Conservation (phyloP, 2,329 filamentous ascomycete species). For the Tolypocladium ophioglossoides region DNA sequence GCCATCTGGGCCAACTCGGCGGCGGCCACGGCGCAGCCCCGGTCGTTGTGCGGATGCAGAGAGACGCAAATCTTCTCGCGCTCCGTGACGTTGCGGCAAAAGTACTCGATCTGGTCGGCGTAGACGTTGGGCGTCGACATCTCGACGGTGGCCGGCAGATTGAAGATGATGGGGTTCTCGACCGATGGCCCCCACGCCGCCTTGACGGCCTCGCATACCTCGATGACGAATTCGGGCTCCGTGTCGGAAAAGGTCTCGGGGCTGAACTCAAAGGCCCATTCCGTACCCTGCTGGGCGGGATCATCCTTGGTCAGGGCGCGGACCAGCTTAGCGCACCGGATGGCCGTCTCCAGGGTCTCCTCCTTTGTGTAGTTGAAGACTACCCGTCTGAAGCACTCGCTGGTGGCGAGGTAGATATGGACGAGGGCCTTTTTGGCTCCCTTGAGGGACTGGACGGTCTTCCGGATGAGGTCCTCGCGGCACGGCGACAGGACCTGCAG, state of each 20-base stretch:
- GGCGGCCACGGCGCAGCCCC: constrained; percentile 80
- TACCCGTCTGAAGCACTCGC: constrained; percentile 85
- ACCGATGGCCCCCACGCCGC: constrained; percentile 77
- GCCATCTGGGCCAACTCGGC: constrained; percentile 94
- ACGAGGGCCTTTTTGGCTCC: constrained; percentile 90
- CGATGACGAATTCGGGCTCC: constrained; percentile 68
- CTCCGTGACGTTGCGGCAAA: constrained; percentile 75
- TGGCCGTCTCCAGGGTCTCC: constrained; percentile 70
- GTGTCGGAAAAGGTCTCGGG: constrained; percentile 90
- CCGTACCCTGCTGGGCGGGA: constrained; percentile 42
- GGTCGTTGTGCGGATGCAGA: constrained; percentile 89
- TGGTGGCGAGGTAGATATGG: constrained; percentile 93
- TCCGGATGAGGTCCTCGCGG: constrained; percentile 78
- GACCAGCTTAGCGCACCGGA: constrained; percentile 77
- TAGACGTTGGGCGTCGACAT: constrained; percentile 92
- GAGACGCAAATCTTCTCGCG: constrained; percentile 82
- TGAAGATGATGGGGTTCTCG: constrained; percentile 85
- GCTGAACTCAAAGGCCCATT: constrained; percentile 75
- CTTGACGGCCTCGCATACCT: constrained; percentile 89
- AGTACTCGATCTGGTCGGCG: constrained; percentile 93
- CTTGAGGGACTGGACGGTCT: constrained; percentile 79
- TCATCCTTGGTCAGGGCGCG: constrained; percentile 81
- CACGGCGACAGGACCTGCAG: constrained; percentile 90
- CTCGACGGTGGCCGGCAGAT: constrained; percentile 92
- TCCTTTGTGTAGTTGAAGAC: constrained; percentile 83